Percentiles rank a stretch among this genome's conserved stretches.
These are phyloP conservation scores for Aspergillus saccharolyticus DNA, from an alignment of 495 filamentous ascomycete genomes.

Conservation along the genomic window DNA sequence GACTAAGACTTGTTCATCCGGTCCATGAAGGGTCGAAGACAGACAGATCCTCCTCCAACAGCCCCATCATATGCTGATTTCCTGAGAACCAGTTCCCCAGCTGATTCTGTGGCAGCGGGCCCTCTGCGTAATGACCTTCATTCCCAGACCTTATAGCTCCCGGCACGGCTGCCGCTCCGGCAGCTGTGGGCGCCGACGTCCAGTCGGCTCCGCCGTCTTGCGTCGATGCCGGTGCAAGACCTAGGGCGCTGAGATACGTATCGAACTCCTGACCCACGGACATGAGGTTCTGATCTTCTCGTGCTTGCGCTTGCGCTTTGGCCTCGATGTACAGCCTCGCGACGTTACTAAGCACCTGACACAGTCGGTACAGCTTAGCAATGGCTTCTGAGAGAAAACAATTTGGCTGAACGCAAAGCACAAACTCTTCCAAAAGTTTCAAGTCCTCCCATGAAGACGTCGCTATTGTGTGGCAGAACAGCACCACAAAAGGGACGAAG, in stretches of 20 bases:
- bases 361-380: slow-evolving; percentile 54
- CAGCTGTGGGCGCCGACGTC: slow-evolving; percentile 3
- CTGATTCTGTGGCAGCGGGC: slow-evolving; percentile 35
- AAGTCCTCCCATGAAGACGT: slow-evolving; percentile 43
- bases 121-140: slow-evolving; percentile 8
- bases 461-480: slow-evolving; percentile 65
- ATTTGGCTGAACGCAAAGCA: slow-evolving; percentile 49
- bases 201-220: slow-evolving; percentile 16
- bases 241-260: slow-evolving; percentile 58
- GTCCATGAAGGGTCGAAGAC: slow-evolving; percentile 38
- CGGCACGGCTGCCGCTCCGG: slow-evolving; percentile 13
- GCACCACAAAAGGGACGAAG: slow-evolving; percentile 63
- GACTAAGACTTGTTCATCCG: neutral
- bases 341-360: slow-evolving; percentile 56
- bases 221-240: slow-evolving; percentile 46
- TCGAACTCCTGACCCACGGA: slow-evolving; percentile 58
- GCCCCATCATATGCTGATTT: slow-evolving; percentile 58
- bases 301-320: slow-evolving; percentile 41
- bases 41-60: slow-evolving; percentile 57
- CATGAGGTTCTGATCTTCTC: slow-evolving; percentile 38
- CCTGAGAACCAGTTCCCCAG: slow-evolving; percentile 66
- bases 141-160: slow-evolving; percentile 9
- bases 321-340: slow-evolving; percentile 59
- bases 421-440: slow-evolving; percentile 49
- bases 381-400: slow-evolving; percentile 51